phyloP scores from a whole-genome alignment of 192 early-diverging fungal genomes.

The Entomortierella parvispora region DNA sequence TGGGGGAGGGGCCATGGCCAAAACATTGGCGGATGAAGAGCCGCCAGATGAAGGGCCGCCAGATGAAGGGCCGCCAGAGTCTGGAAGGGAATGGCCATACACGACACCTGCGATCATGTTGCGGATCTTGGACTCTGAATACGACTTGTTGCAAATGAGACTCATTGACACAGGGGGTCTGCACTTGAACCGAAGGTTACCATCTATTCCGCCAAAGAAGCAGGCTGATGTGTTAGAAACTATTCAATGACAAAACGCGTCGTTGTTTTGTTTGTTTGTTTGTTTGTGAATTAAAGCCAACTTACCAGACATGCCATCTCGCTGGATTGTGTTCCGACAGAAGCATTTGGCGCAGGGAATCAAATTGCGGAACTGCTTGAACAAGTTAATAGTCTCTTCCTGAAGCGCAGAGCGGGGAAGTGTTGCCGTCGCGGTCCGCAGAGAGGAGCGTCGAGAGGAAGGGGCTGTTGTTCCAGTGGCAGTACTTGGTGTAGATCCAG shows the following conservation, averaged over 20 bases:
- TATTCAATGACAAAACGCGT: no score
- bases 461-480: slow-evolving; percentile 13
- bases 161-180: slow-evolving; percentile 47
- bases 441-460: slow-evolving; percentile 30
- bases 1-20: slow-evolving; percentile 31
- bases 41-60: no score
- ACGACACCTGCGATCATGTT: slow-evolving; percentile 49
- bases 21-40: slow-evolving; percentile 16
- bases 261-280: background rate
- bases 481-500: slow-evolving; percentile 5
- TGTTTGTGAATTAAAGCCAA: no score
- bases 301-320: slow-evolving; percentile 55
- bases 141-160: slow-evolving; percentile 49
- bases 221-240: background rate
- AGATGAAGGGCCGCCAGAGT: slow-evolving; percentile 17
- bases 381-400: slow-evolving; percentile 44
- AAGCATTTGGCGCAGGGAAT: slow-evolving; percentile 50
- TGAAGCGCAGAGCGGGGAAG: slow-evolving; percentile 40
- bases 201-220: slow-evolving; percentile 11
- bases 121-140: slow-evolving; percentile 51
- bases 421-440: slow-evolving; percentile 33
- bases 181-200: slow-evolving; percentile 48
- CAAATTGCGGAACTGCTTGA: slow-evolving; percentile 39
- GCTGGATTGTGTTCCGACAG: slow-evolving; percentile 47
- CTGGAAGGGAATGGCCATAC: slow-evolving; percentile 37